These are phyloP conservation scores for Tulasnella sp. DNA, from an alignment of 768 basidiomycete species.

Conservation along the genomic window DNA sequence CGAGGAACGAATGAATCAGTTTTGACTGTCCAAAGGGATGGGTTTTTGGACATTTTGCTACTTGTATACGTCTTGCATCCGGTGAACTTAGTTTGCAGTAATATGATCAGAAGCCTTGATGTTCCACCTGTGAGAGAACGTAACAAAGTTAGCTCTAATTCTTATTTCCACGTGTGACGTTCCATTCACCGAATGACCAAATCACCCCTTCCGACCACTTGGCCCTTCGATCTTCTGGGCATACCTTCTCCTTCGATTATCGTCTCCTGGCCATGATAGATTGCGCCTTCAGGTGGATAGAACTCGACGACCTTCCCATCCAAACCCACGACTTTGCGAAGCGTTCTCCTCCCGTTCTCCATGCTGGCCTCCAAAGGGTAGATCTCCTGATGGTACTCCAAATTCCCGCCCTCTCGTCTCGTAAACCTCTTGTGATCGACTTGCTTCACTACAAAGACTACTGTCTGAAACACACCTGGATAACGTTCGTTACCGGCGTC, in stretches of 20 bases:
- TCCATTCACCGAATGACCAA: slow-evolving; percentile 61
- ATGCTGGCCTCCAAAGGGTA: slow-evolving; percentile 60
- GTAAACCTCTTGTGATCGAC: slow-evolving; percentile 60
- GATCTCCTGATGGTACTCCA: slow-evolving; percentile 59
- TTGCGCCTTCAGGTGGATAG: slow-evolving; percentile 52
- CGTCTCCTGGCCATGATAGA: slow-evolving; percentile 53
- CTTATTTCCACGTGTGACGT: no score
- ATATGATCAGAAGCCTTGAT: slow-evolving; percentile 36
- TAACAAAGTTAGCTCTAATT: background rate
- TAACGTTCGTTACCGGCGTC: slow-evolving; percentile 63
- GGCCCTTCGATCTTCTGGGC: slow-evolving; percentile 61
- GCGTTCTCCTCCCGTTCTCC: background rate
- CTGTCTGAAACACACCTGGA: slow-evolving; percentile 61
- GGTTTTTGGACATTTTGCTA: background rate
- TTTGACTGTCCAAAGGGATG: background rate
- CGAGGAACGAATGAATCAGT: no score
- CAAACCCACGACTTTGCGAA: slow-evolving; percentile 54
- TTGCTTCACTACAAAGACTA: slow-evolving; percentile 70
- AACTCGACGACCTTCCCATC: slow-evolving; percentile 55
- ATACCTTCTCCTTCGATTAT: slow-evolving; percentile 64
- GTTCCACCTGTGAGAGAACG: slow-evolving; percentile 31
- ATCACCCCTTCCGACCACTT: slow-evolving; percentile 61
- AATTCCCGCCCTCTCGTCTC: slow-evolving; percentile 56
- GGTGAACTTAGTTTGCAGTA: slow-evolving; percentile 33
- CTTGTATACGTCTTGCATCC: slow-evolving; percentile 31